These are phyloP conservation scores for Chalaropsis thielavioides DNA, from an alignment of 2,329 filamentous ascomycete species.

Conservation along the genomic window DNA sequence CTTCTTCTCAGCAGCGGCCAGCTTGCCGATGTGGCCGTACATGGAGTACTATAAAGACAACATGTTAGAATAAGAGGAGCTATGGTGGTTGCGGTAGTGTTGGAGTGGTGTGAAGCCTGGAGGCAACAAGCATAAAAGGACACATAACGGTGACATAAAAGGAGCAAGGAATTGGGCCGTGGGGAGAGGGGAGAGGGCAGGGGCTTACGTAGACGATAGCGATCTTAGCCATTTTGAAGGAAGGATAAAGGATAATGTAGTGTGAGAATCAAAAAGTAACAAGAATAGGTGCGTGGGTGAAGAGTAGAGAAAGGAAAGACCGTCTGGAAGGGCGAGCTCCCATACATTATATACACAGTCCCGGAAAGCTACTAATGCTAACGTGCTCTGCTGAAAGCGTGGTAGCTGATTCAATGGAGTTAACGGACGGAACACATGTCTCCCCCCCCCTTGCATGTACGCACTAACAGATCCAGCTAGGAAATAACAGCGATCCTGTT, in stretches of 20 bases:
- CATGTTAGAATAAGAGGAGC: not conserved
- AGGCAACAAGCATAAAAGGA: not conserved
- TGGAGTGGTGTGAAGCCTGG: not conserved
- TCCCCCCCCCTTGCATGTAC: not conserved
- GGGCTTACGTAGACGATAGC: slow-evolving; percentile 72
- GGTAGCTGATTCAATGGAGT: not conserved
- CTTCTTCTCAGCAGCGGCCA: slow-evolving; percentile 81
- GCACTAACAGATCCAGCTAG: not conserved
- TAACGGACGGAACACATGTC: not conserved
- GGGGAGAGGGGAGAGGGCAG: slow-evolving; percentile 11
- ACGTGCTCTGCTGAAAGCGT: not conserved
- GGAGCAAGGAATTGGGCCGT: not conserved
- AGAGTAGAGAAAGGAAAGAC: not conserved
- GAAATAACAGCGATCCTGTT: not conserved
- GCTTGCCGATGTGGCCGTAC: slow-evolving; percentile 75
- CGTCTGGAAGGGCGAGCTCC: not conserved
- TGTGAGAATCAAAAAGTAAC: not conserved
- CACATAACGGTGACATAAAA: not conserved
- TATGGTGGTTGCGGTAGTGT: not conserved
- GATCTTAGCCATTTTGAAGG: slow-evolving; percentile 61
- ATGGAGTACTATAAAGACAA: slow-evolving; percentile 58
- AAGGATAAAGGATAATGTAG: not conserved
- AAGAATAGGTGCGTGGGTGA: not conserved
- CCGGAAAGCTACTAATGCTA: not conserved
- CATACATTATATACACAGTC: slow-evolving; percentile 4